Evolutionary conservation across 768 basidiomycete genomes (phyloP).

Genomic region (Rhodotorula diobovata): DNA sequence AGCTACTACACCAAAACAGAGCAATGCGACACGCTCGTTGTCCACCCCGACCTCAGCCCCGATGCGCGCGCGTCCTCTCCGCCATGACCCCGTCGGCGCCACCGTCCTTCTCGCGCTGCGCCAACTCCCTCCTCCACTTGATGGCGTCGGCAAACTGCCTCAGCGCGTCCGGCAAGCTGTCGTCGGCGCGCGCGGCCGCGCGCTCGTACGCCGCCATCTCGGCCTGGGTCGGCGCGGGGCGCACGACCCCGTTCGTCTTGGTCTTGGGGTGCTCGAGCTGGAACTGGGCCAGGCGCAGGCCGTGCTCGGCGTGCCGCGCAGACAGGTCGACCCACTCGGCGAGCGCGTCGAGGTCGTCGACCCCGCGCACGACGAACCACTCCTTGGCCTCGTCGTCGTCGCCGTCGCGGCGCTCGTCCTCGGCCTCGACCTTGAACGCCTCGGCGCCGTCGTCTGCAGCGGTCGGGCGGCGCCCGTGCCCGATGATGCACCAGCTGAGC

Average conservation of each 20-base stretch:
- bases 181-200: not conserved
- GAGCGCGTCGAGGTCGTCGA: slow-evolving; percentile 7
- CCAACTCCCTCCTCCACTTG: not conserved
- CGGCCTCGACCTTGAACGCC: not conserved
- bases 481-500: slow-evolving; percentile 6
- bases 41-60: not conserved
- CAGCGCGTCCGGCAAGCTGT: not conserved
- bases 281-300: not conserved
- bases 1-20: too few relatives aligned
- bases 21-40: not conserved
- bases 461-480: not conserved
- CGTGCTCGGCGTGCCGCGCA: not conserved
- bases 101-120: not conserved
- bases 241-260: not conserved
- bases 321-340: slow-evolving; percentile 1
- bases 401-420: not conserved
- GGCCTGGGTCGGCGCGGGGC: not conserved
- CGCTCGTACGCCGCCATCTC: not conserved
- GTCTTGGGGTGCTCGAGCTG: slow-evolving; percentile 8
- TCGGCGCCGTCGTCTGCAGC: not conserved
- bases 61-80: not conserved
- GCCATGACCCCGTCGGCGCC: not conserved
- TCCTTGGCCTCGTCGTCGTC: not conserved
- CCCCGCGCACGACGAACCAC: slow-evolving; percentile 7
- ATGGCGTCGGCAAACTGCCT: slow-evolving; percentile 4